phyloP scores from a whole-genome alignment of 2,329 filamentous ascomycete genomes.

The Thermoascus crustaceus region DNA sequence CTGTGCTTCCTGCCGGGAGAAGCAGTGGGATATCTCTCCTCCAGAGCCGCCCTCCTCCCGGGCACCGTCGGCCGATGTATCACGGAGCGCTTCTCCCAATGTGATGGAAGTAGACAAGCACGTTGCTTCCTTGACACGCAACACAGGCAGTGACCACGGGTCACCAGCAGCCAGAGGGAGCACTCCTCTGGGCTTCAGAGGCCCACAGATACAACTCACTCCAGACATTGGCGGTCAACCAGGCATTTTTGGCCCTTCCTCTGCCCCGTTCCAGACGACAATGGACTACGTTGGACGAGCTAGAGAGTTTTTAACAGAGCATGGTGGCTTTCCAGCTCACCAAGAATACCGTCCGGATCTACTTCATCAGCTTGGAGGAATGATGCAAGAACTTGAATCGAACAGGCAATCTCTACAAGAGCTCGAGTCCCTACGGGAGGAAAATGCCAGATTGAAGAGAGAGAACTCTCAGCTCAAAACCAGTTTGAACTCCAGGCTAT shows the following conservation, averaged over 20 bases:
- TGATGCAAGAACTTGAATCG: conserved; percentile 17
- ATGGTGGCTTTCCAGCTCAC: conserved; percentile 8
- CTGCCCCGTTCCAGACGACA: conserved; percentile 5
- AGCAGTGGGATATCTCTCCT: conserved; percentile 16
- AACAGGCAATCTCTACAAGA: conserved; percentile 13
- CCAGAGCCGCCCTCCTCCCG: conserved; percentile 8
- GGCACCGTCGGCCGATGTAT: conserved; percentile 7
- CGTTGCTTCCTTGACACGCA: background rate
- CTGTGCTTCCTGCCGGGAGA: conserved; percentile 19
- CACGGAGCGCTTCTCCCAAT: conserved; percentile 9
- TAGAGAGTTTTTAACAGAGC: conserved; percentile 8
- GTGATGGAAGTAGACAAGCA: background rate
- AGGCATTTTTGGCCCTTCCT: conserved; percentile 1
- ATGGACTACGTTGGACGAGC: conserved; percentile 10
- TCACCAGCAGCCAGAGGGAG: background rate
- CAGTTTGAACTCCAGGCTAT: conserved; percentile 11
- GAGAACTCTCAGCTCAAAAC: conserved; percentile 17
- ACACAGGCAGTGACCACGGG: background rate
- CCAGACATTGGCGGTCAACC: background rate
- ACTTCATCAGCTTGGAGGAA: conserved; percentile 14
- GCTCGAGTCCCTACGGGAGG: conserved; percentile 12
- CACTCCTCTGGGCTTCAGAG: too few species aligned
- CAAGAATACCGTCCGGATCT: conserved; percentile 13
- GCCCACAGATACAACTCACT: background rate
- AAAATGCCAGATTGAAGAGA: conserved; percentile 16